phyloP scores from a whole-genome alignment of 306 rosid genomes.

The Pyrus communis region DNA sequence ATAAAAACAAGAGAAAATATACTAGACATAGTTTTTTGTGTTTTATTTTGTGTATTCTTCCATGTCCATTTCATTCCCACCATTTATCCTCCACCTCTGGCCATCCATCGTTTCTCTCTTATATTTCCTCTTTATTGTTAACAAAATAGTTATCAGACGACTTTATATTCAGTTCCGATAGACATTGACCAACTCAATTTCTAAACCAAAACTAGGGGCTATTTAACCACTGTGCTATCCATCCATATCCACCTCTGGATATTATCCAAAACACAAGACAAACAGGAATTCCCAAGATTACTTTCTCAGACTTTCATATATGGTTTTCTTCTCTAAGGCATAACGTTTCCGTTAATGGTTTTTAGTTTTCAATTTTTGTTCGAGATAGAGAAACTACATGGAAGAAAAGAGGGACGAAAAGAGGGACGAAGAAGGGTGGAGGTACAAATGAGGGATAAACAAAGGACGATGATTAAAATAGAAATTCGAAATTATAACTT shows the following conservation, averaged over 20 bases:
- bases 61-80: not conserved
- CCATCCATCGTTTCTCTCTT: not conserved
- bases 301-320: no score
- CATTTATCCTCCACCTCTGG: not conserved
- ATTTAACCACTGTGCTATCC: not conserved
- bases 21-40: not conserved
- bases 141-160: not conserved
- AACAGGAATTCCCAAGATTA: no score
- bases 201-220: not conserved
- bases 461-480: no score
- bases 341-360: no score
- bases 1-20: not conserved
- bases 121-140: not conserved
- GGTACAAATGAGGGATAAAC: no score
- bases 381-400: no score
- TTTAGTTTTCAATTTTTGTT: no score
- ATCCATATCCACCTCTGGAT: not conserved
- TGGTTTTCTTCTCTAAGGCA: no score
- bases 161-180: not conserved
- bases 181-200: not conserved
- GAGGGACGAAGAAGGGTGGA: no score
- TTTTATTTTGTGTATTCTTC: no score
- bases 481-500: not conserved
- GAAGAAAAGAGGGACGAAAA: no score
- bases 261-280: no score